Conservation (phyloP, 805 yeast species). For the Starmerella khaoyaiensis region DNA sequence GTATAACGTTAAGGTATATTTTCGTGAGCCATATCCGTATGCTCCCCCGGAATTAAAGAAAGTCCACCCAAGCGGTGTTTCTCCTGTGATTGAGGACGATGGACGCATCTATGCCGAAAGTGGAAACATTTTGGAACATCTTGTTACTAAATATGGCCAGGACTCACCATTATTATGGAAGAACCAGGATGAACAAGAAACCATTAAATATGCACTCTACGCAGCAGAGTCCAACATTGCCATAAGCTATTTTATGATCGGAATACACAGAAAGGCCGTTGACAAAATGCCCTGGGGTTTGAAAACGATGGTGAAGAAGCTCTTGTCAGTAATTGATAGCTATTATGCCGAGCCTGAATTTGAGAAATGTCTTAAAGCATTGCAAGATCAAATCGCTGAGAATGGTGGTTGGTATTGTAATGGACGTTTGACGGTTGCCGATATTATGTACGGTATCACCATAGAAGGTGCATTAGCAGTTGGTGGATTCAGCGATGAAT, state of each 20-base stretch:
- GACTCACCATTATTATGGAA: constrained; percentile 30
- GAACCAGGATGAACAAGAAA: constrained; percentile 32
- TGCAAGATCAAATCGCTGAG: constrained; percentile 33
- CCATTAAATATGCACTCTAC: constrained; percentile 41
- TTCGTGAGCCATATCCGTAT: constrained; percentile 34
- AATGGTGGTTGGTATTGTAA: constrained; percentile 49
- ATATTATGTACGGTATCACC: constrained; percentile 32
- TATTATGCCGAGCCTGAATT: constrained; percentile 40
- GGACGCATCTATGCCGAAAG: constrained; percentile 41
- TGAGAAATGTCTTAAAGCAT: constrained; percentile 29
- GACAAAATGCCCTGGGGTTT: constrained; percentile 15
- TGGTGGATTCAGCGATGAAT: no score
- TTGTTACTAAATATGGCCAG: constrained; percentile 39
- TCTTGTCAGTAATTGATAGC: constrained; percentile 37
- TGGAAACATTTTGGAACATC: constrained; percentile 44
- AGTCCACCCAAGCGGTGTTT: constrained; percentile 50
- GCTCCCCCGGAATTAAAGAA: constrained; percentile 40
- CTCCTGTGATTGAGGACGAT: constrained; percentile 44
- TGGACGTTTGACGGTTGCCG: constrained; percentile 46
- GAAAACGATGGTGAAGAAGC: constrained; percentile 29
- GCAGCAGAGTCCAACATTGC: constrained; percentile 51
- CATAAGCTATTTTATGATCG: constrained; percentile 33
- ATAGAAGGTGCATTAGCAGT: constrained; percentile 7
- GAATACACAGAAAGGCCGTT: constrained; percentile 28
- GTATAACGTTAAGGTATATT: constrained; percentile 41